Evolutionary conservation across 192 early-diverging fungal species (phyloP), one percentile per base, ranked within the genome.

Genomic region (Linderina pennispora): DNA sequence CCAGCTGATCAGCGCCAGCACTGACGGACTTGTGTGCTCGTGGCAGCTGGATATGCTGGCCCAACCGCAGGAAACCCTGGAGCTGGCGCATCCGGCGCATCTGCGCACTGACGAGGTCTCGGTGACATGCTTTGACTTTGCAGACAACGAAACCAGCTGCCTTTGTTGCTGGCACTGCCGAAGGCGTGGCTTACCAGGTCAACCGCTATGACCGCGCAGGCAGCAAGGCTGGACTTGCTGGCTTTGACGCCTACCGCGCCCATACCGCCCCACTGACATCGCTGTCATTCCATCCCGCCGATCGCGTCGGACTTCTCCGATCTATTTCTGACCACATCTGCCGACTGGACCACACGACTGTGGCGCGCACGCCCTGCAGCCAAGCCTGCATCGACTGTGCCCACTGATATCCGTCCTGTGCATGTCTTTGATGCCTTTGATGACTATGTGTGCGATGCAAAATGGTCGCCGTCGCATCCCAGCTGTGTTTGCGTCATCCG

Each of bases 31-130:
- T 42, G 84, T 97, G 13, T 98, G 95, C 64, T 77, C 89, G 23
- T 99, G 97, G 97, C 87, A 89, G 62, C 70, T 98, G 54, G 95
- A 99, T 65, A 96, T 94, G 90, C 75, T 98, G n/a, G 89, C 90
- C 5, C 88, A 92, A 48, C 97, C 97, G 25, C 86, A 91, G 80
- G 94, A 98, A 67, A 76, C 77, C 20, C 51, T 96, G 23, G 85
- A 94, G 55, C 61, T 97, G 22, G 59, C 86, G 8, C 81, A 86
- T 50, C 76, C 84, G 2, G 61, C 79, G 0, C 86, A 89, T 59
- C 65, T 78, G 10, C 87, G 85, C 44, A 94, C 89, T 11, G 91
- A 96, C 52, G 97, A 97, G 56, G 87, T 98, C 18, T 87, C 94
- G 2, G 84, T 94, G 7, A 98, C 97, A 0, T 78, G 82, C 39